These are phyloP conservation scores for Lichtheimia corymbifera DNA, from an alignment of 371 early-diverging fungal species.

Conservation along the genomic window DNA sequence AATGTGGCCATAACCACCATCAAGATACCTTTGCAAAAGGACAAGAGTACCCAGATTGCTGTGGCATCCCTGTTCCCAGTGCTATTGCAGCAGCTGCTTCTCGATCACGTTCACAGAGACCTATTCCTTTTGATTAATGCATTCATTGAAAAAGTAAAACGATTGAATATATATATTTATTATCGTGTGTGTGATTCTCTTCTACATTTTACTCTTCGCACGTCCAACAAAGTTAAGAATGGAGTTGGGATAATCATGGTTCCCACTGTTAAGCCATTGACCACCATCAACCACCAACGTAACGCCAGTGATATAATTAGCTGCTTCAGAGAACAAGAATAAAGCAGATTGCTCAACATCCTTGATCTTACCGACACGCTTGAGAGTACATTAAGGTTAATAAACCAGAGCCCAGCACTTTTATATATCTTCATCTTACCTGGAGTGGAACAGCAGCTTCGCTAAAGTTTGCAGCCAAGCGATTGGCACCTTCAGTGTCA, in stretches of 20 bases:
- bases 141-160: not conserved
- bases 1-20: constrained; percentile 46
- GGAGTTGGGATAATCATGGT: constrained; percentile 25
- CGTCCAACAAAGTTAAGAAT: constrained; percentile 16
- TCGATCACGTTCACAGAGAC: constrained; percentile 24
- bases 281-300: constrained; percentile 79
- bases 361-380: constrained; percentile 57
- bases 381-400: constrained; percentile 1
- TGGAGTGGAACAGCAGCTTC: constrained; percentile 31
- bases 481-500: constrained; percentile 6
- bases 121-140: constrained; percentile 60
- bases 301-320: constrained; percentile 57
- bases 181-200: not conserved
- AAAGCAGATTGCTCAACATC: constrained; percentile 77
- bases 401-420: not conserved
- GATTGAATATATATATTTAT: not conserved
- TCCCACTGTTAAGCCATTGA: constrained; percentile 47
- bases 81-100: constrained; percentile 86
- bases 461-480: constrained; percentile 25
- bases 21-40: constrained; percentile 85
- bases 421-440: constrained; percentile 17
- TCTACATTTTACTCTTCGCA: not conserved
- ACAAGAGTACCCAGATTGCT: constrained; percentile 92
- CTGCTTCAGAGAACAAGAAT: constrained; percentile 70
- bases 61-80: constrained; percentile 93